phyloP scores from a whole-genome alignment of 169 alveolate species.

The Perkinsus olseni region DNA sequence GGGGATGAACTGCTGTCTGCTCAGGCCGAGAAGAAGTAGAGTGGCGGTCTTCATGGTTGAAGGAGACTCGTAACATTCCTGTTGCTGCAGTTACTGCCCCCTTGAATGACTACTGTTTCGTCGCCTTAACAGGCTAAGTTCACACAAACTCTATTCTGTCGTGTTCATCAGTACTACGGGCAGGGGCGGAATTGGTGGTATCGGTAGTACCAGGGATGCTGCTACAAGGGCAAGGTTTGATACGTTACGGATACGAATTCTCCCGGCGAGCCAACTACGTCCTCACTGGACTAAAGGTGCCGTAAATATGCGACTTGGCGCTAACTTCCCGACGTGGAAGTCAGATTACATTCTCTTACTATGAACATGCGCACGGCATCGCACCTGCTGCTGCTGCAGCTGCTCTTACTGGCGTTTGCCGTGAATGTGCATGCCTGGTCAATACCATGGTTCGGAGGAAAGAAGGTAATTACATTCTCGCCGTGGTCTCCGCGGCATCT shows the following conservation, averaged over 20 bases:
- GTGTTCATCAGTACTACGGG: background rate
- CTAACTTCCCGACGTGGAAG: too few relatives aligned
- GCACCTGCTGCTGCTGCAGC: background rate
- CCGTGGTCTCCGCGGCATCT: too few relatives aligned
- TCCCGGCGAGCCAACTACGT: too few relatives aligned
- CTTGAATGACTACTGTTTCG: background rate
- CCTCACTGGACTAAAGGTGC: too few relatives aligned
- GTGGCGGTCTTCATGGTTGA: background rate
- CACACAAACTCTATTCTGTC: background rate
- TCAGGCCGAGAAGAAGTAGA: background rate
- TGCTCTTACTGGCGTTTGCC: background rate
- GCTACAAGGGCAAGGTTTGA: too few relatives aligned
- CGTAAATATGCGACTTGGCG: too few relatives aligned
- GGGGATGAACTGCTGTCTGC: background rate
- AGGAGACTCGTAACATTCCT: background rate
- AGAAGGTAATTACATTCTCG: too few relatives aligned
- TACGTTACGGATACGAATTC: too few relatives aligned
- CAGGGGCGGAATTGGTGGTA: too few relatives aligned
- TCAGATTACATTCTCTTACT: too few relatives aligned
- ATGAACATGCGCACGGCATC: too few relatives aligned
- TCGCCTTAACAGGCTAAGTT: background rate
- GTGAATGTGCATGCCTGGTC: background rate
- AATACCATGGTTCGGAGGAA: background rate
- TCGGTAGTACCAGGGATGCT: too few relatives aligned
- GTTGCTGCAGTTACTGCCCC: conserved; percentile 5